A percentile compares a stretch with the other conserved stretches of the same genome.
phyloP scores from a whole-genome alignment of 2,329 filamentous ascomycete genomes.

The Fusarium compactum region DNA sequence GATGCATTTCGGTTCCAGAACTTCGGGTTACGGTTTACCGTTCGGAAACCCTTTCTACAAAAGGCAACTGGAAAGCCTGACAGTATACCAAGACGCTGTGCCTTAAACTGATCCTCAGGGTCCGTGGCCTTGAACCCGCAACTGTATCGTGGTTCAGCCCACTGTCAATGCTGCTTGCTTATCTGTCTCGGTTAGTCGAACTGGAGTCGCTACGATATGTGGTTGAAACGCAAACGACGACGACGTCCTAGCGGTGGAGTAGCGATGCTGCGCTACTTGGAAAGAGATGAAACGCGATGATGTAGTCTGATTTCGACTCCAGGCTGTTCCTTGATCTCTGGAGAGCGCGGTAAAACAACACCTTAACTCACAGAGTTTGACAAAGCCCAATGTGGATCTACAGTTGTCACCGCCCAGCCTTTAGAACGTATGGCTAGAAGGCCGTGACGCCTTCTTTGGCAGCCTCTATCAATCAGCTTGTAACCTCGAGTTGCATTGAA shows the following conservation, averaged over 20 bases:
- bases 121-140: not conserved
- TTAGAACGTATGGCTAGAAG: constrained; percentile 6
- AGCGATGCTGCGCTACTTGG: not conserved
- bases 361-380: not conserved
- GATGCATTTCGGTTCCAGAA: constrained; percentile 25
- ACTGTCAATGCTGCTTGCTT: not conserved
- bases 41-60: constrained; percentile 23
- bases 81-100: not conserved
- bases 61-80: constrained; percentile 11
- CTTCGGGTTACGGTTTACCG: constrained; percentile 19
- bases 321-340: not conserved
- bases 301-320: constrained; percentile 3
- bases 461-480: not conserved
- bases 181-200: constrained; percentile 20
- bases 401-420: not conserved
- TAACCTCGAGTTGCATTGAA: constrained; percentile 1
- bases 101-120: constrained; percentile 17
- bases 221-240: constrained; percentile 22
- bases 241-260: not conserved
- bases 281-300: constrained; percentile 28
- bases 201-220: constrained; percentile 8
- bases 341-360: not conserved
- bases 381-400: not conserved
- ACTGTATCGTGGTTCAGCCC: not conserved
- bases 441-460: constrained; percentile 2